Base-by-base conservation (phyloP, 129 eudicot species). In the Solidago caesia region DNA sequence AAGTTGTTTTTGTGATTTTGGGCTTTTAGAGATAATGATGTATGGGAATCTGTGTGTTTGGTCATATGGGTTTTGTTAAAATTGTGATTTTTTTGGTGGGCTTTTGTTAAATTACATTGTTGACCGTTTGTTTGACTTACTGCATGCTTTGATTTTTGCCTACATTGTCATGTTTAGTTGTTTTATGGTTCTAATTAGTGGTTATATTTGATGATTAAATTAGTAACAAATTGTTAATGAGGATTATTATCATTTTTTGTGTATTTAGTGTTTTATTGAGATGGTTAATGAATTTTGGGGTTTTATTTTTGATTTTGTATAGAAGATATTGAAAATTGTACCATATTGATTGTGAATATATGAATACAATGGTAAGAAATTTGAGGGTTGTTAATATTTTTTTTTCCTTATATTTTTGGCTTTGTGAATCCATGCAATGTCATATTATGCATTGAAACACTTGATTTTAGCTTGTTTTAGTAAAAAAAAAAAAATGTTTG, bases 121-220 rank as follows among this genome's bases (percentile, higher is more conserved):
- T 48, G 65, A 5, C 16, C 56, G 44, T 65, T 51, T 79, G 71
- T 60, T 79, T 79, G 74, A 65, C 69, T 72, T 48, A 64, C 64
- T 79, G 82, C 82, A 79, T 79, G 78, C 13, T 68, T 64, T 72
- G 62, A 72, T 39, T 64, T 33, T 58, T 16, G 52, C 53, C 78
- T 55, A 47, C 82, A 79, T 79, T 79, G 73, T 55, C 58, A 13
- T 67, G 9, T 58, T 76, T 56, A 56, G 48, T 79, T 26, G 8
- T 64, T 64, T 14, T 26, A 55, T 63, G 62, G 44, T 53, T 44
- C 41, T 72, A 45, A 63, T 70, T 45, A 47, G n/a, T 69, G 69
- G 75, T 77, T 45, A 44, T 33, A 48, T 69, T n/a, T 41, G 47
- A 61, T 77, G 45, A 62, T 63, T 58, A 45, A 44, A 53, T 70